These are phyloP conservation scores for Gnetum montanum DNA, from an alignment of 75 land plant species.

Conservation along the genomic window DNA sequence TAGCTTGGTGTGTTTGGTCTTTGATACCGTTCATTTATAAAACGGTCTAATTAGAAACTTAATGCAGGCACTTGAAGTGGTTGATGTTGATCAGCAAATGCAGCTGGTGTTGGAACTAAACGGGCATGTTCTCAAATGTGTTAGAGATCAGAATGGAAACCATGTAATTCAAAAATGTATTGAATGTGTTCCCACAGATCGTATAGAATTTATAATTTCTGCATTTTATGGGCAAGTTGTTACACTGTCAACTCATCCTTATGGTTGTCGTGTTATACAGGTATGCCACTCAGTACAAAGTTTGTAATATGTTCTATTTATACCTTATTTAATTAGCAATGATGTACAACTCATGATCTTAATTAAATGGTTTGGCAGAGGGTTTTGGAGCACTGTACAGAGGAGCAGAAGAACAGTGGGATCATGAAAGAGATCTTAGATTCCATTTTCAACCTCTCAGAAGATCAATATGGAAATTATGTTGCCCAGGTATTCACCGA, in stretches of 20 bases:
- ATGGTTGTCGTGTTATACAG: conserved; percentile 99
- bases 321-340: neutral
- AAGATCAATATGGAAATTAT: conserved; percentile 98
- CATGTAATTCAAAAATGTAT: conserved; percentile 99
- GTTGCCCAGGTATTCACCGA: conserved; percentile 92
- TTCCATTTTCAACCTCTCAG: conserved; percentile 68
- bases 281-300: conserved; percentile 18
- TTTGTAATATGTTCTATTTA: neutral
- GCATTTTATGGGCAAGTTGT: conserved; percentile 86
- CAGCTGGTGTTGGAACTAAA: conserved; percentile 81
- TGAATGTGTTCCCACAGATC: conserved; percentile 77
- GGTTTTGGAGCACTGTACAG: conserved; percentile 87
- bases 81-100: conserved; percentile 82
- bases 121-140: conserved; percentile 89
- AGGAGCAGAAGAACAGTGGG: conserved; percentile 54
- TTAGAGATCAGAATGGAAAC: conserved; percentile 96
- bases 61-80: conserved; percentile 84
- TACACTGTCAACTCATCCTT: conserved; percentile 85
- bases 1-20: no score
- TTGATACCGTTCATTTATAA: no score
- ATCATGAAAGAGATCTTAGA: conserved; percentile 89
- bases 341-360: neutral
- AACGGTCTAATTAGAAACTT: conserved; percentile 11
- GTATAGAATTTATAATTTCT: conserved; percentile 76
- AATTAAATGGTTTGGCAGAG: conserved; percentile 35